These are phyloP conservation scores for Boehmeria nivea DNA, from an alignment of 306 rosid genomes.

Conservation along the genomic window DNA sequence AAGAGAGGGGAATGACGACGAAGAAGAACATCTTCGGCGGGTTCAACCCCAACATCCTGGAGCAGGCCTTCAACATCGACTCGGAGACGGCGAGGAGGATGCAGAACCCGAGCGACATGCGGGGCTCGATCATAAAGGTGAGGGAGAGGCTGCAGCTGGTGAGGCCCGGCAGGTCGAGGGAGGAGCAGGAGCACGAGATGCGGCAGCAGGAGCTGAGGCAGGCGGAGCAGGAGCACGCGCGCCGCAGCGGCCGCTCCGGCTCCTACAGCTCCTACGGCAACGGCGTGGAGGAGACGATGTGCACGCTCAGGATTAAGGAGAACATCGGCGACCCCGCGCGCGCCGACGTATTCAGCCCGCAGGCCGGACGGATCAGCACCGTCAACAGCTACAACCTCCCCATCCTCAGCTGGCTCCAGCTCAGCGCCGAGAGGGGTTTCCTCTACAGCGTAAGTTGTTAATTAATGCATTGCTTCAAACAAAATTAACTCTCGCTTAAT, in stretches of 20 bases:
- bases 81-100: conserved; percentile 27
- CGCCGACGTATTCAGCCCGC: conserved; percentile 24
- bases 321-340: conserved; percentile 19
- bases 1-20: background rate
- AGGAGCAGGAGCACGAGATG: conserved; percentile 18
- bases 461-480: too few relatives aligned
- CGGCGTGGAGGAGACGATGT: conserved; percentile 23
- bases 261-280: too few relatives aligned
- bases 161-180: conserved; percentile 26
- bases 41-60: conserved; percentile 20
- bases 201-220: background rate
- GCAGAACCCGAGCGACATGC: conserved; percentile 18
- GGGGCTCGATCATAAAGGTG: conserved; percentile 42
- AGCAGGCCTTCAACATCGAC: conserved; percentile 30
- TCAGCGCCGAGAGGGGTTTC: conserved; percentile 30
- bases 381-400: conserved; percentile 24
- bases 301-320: conserved; percentile 14
- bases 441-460: conserved; percentile 20
- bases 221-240: conserved; percentile 1
- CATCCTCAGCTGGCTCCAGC: conserved; percentile 15
- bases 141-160: conserved; percentile 22
- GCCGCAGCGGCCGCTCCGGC: background rate
- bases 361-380: conserved; percentile 20
- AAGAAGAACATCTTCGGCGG: conserved; percentile 42
- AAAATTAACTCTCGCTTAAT: too few relatives aligned